A percentile compares a stretch with the other conserved stretches of the same genome.
Evolutionary conservation across 139 green algal species (phyloP).

Genomic region (Diplosphaera chodatii): DNA sequence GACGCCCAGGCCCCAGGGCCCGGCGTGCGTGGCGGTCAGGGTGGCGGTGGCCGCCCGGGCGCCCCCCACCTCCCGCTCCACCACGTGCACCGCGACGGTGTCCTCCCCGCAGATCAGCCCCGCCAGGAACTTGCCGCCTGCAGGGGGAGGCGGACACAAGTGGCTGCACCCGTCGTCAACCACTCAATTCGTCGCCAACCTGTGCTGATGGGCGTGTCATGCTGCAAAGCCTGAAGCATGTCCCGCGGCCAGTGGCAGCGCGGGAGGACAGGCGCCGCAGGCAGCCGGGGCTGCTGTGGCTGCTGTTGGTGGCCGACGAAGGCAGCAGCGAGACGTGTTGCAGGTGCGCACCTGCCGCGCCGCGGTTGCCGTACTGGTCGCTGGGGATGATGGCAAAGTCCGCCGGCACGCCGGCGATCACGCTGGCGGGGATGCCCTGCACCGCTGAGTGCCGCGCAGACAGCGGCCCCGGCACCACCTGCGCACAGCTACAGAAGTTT

Average conservation of each 20-base stretch:
- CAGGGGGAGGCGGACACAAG: neutral
- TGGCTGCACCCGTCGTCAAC: too few species aligned
- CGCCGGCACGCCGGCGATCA: slow-evolving; percentile 4
- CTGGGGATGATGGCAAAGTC: slow-evolving; percentile 1
- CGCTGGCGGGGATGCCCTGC: neutral
- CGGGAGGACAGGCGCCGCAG: too few species aligned
- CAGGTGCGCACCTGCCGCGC: slow-evolving; percentile 5
- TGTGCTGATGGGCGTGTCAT: too few species aligned
- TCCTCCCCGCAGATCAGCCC: neutral
- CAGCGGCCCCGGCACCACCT: neutral
- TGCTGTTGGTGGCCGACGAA: too few species aligned
- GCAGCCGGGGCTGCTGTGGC: too few species aligned
- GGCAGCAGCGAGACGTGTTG: too few species aligned
- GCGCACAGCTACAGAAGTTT: too few species aligned
- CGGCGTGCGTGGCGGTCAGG: neutral
- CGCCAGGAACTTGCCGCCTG: slow-evolving; percentile 1
- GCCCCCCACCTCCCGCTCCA: neutral
- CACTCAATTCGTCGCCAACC: too few species aligned
- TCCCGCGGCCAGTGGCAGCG: too few species aligned
- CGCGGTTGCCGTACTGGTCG: slow-evolving; percentile 18
- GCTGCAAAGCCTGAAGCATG: too few species aligned
- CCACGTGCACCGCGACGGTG: neutral
- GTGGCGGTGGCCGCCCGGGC: neutral
- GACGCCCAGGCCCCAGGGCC: neutral
- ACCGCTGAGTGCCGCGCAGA: neutral